Conservation (phyloP, 2,329 filamentous ascomycete species). For the Paraconiothyrium brasiliense region DNA sequence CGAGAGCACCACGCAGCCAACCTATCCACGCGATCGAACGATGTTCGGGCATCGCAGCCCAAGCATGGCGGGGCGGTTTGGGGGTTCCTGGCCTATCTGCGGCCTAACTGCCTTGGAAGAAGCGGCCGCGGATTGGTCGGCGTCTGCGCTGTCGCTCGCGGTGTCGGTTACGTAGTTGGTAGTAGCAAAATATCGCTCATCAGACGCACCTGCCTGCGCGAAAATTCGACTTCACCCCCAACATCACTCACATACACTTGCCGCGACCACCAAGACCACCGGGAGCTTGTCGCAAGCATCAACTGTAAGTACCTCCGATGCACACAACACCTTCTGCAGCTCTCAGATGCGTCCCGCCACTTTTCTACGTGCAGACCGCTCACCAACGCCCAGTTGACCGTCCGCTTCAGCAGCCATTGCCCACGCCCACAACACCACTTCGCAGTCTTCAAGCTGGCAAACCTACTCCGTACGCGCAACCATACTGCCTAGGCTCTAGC, state of each 20-base stretch:
- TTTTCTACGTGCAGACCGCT: constrained; percentile 13
- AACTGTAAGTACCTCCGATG: constrained; percentile 19
- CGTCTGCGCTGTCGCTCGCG: constrained; percentile 4
- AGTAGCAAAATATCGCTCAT: constrained; percentile 17
- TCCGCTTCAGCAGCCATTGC: constrained; percentile 23
- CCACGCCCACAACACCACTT: constrained; percentile 23
- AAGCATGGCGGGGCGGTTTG: background rate
- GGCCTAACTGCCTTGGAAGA: constrained; percentile 11
- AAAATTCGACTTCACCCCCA: constrained; percentile 15
- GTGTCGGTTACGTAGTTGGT: constrained; percentile 1
- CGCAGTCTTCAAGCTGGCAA: constrained; percentile 47
- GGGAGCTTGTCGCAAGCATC: background rate
- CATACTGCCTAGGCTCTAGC: constrained; percentile 48
- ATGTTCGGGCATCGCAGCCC: background rate
- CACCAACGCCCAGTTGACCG: constrained; percentile 22
- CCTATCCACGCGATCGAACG: background rate
- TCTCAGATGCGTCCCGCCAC: constrained; percentile 17
- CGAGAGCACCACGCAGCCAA: too few species aligned
- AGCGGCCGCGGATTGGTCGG: background rate
- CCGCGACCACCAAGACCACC: background rate
- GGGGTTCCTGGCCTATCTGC: background rate
- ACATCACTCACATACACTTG: constrained; percentile 5
- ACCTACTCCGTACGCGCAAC: constrained; percentile 25
- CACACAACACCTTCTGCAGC: background rate
- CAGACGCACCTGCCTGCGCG: constrained; percentile 8